Evolutionary conservation across 768 basidiomycete species (phyloP).

Genomic region (Sutorius australiensis): DNA sequence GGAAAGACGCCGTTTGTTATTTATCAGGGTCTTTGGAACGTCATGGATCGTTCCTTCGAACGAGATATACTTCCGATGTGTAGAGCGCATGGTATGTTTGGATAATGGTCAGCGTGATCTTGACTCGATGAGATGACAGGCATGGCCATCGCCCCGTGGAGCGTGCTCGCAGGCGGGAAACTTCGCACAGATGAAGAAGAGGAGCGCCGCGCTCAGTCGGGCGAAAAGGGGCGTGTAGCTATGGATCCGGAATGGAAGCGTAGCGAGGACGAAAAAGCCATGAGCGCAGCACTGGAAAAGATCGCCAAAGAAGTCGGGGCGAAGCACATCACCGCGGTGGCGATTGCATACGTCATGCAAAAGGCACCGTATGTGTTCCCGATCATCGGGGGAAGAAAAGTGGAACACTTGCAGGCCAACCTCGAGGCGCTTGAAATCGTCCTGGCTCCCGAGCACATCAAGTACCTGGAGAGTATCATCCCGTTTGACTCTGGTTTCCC

Average conservation of each 20-base stretch:
- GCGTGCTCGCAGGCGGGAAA: constrained; percentile 30
- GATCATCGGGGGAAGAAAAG: constrained; percentile 41
- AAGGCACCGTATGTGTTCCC: constrained; percentile 45
- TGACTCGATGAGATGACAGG: not conserved
- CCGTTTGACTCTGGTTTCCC: constrained; percentile 43
- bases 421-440: constrained; percentile 41
- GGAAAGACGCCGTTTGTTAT: constrained; percentile 49
- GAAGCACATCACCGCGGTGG: constrained; percentile 35
- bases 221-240: constrained; percentile 38
- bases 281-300: constrained; percentile 36
- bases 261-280: constrained; percentile 31
- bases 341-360: constrained; percentile 44
- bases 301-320: constrained; percentile 39
- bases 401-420: constrained; percentile 41
- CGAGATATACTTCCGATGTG: constrained; percentile 47
- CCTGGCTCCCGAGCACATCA: constrained; percentile 38
- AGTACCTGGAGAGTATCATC: constrained; percentile 34
- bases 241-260: constrained; percentile 32
- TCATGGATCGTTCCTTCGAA: constrained; percentile 46
- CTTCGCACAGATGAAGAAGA: constrained; percentile 33
- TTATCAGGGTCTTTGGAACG: constrained; percentile 49
- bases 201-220: constrained; percentile 20
- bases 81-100: constrained; percentile 30
- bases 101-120: not conserved
- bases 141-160: constrained; percentile 37